These are phyloP conservation scores for Starmera amethionina DNA, from an alignment of 805 yeast genomes.

Conservation along the genomic window DNA sequence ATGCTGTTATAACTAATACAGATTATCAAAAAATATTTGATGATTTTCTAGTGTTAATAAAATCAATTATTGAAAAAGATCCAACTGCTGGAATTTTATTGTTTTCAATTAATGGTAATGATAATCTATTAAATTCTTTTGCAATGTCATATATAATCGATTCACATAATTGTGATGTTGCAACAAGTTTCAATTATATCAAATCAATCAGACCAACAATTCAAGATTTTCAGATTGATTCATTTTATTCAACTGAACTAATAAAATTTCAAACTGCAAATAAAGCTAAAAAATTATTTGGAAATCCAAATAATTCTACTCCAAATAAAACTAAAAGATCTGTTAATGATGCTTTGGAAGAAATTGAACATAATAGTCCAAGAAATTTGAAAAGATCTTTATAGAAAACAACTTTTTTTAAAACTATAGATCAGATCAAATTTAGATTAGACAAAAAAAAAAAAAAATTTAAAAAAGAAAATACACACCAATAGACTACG, in stretches of 20 bases:
- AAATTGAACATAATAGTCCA: constrained; percentile 15
- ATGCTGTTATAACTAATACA: constrained; percentile 15
- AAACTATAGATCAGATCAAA: not conserved
- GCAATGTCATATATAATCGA: constrained; percentile 15
- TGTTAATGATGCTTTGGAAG: constrained; percentile 14
- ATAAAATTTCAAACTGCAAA: constrained; percentile 10
- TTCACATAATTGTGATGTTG: constrained; percentile 14
- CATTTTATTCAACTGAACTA: constrained; percentile 14
- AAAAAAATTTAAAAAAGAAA: not conserved
- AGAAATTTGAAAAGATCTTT: constrained; percentile 13
- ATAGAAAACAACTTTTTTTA: too few species aligned
- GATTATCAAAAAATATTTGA: constrained; percentile 15
- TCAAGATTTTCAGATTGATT: constrained; percentile 13
- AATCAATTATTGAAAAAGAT: constrained; percentile 12
- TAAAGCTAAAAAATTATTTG: constrained; percentile 14
- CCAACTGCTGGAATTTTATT: constrained; percentile 17
- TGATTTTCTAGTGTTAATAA: constrained; percentile 13
- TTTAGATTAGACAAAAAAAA: not conserved
- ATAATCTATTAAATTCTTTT: constrained; percentile 15
- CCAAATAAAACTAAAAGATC: constrained; percentile 14
- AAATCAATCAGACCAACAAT: constrained; percentile 18
- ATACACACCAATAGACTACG: not conserved
- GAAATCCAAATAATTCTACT: not conserved
- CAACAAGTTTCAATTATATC: constrained; percentile 13
- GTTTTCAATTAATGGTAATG: constrained; percentile 20